Base-by-base conservation (phyloP, 2,329 filamentous ascomycete species). In the Ustulina deusta region DNA sequence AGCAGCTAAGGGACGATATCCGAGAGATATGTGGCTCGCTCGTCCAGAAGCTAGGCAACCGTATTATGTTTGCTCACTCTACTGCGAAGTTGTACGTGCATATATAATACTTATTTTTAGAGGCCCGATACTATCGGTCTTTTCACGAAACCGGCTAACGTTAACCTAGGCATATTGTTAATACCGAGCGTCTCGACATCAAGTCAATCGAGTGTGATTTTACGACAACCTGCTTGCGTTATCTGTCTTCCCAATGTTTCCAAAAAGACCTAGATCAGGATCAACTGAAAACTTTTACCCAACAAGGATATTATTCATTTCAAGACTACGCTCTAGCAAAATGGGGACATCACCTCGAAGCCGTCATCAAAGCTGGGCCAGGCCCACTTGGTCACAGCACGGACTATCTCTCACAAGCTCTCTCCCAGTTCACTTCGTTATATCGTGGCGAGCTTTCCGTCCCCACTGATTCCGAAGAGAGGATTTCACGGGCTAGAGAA, bases 291-390 rank as follows among this genome's bases (percentile, higher is more conserved):
- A 0, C 61, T 0, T 72, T 65, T 20, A 72, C 73, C 7, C 55
- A 60, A 2, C 17, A 69, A 0, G 81, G 80, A 0, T 74, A 72
- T 54, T 82, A 79, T 61, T 73, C 76, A 0, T 79, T 83, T 49
- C 78, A 80, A 17, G 80, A 82, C 56, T 83, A 83, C 36, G 79
- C 79, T 0, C 63, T 74, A 5, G 72, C 79, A 0, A 71, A 78
- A 32, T 82, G 80, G 81, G 68, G 72, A 22, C 52, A 68, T 15
- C 81, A 82, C 62, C 52, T 82, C 10, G 57, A 73, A 4, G 69
- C 57, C 0, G 52, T 78, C 25, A 61, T 78, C 9, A 25, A 62
- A 6, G 62, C 49, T 6, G 69, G 69, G 22, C 40, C 61, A 6
- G 13, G 34, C 0, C 36, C 71, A 25, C 71, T 73, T 6, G 25